Evolutionary conservation across 2,329 filamentous ascomycete genomes (phyloP).

Genomic region (Fusarium buharicum): DNA sequence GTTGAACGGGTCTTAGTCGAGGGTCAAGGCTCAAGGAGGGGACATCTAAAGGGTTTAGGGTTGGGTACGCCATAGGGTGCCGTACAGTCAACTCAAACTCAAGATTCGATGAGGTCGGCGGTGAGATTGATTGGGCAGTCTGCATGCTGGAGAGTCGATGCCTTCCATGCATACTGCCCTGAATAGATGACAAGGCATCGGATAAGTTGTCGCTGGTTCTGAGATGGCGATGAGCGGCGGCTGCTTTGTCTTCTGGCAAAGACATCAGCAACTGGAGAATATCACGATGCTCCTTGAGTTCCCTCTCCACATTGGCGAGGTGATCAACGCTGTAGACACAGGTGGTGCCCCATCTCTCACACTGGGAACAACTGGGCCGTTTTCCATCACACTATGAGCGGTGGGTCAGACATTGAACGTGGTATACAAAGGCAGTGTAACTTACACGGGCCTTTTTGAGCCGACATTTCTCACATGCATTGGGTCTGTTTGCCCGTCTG

Average conservation of each 20-base stretch:
- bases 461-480: conserved; percentile 31
- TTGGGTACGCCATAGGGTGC: conserved; percentile 30
- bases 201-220: conserved; percentile 2
- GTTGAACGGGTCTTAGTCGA: conserved; percentile 5
- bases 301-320: conserved; percentile 20
- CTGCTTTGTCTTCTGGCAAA: conserved; percentile 15
- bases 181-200: conserved; percentile 17
- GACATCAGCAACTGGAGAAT: conserved; percentile 22
- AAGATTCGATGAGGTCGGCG: conserved; percentile 28
- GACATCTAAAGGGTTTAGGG: conserved; percentile 24
- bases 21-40: conserved; percentile 14
- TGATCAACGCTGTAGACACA: conserved; percentile 28
- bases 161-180: conserved; percentile 28
- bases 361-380: conserved; percentile 26
- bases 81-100: conserved; percentile 38
- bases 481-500: conserved; percentile 25
- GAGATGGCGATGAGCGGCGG: conserved; percentile 10
- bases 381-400: conserved; percentile 23
- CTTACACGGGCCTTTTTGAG: conserved; percentile 33
- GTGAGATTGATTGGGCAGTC: conserved; percentile 17
- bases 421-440: not conserved
- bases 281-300: conserved; percentile 27
- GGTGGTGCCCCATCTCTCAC: conserved; percentile 16
- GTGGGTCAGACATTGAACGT: conserved; percentile 15
- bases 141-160: conserved; percentile 22